Evolutionary conservation across 1,284 basidiomycete genomes (phyloP).

Genomic region (Malassezia restricta): DNA sequence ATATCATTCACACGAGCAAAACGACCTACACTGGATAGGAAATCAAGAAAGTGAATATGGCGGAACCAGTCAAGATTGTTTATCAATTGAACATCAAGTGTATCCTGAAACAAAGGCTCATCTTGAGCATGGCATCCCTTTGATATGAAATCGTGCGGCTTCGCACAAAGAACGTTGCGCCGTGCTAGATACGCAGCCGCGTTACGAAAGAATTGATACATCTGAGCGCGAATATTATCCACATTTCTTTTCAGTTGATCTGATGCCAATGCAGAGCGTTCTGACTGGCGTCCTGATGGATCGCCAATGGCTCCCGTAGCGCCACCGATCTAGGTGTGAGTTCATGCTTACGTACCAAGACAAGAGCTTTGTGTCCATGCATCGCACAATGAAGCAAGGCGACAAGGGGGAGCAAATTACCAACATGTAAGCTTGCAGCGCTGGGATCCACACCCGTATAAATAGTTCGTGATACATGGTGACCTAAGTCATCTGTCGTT

Average conservation of each 20-base stretch:
- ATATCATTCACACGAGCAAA: constrained; percentile 75
- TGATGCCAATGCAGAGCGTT: constrained; percentile 60
- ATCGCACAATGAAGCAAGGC: constrained; percentile 74
- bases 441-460: constrained; percentile 91
- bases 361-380: constrained; percentile 66
- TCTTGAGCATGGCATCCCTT: background rate
- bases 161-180: constrained; percentile 18
- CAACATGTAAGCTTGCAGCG: constrained; percentile 75
- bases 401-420: constrained; percentile 80
- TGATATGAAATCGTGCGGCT: background rate
- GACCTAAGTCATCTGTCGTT: background rate
- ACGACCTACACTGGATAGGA: constrained; percentile 68
- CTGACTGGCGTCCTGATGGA: constrained; percentile 75
- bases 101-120: background rate
- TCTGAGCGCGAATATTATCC: constrained; percentile 55
- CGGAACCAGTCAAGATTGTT: constrained; percentile 81
- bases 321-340: constrained; percentile 66
- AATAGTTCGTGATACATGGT: constrained; percentile 49
- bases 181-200: constrained; percentile 53
- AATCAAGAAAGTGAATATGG: constrained; percentile 64
- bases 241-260: constrained; percentile 61
- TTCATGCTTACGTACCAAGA: constrained; percentile 54
- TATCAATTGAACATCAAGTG: constrained; percentile 41
- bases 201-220: constrained; percentile 61
- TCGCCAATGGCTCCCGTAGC: constrained; percentile 95